Evolutionary conservation across 208 protist genomes (phyloP).

Genomic region (Acanthamoeba pearcei): DNA sequence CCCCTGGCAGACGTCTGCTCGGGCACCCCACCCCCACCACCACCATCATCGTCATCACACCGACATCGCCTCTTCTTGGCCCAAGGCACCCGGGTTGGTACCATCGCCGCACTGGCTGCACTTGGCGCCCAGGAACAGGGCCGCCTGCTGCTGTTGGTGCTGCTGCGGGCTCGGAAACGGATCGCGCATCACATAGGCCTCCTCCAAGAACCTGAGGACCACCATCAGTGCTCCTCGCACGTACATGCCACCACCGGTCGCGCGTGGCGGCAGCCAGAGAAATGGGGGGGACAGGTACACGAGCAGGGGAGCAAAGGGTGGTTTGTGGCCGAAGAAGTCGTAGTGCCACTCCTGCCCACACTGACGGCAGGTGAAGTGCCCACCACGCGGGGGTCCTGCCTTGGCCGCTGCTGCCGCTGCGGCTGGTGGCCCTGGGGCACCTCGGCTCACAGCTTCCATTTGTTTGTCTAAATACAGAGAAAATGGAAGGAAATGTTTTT

Average conservation of each 20-base stretch:
- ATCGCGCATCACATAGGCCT: slow-evolving; percentile 66
- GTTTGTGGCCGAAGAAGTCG: slow-evolving; percentile 37
- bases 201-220: slow-evolving; percentile 36
- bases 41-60: too few relatives aligned
- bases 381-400: background rate
- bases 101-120: slow-evolving; percentile 59
- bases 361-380: slow-evolving; percentile 37
- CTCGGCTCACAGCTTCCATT: too few relatives aligned
- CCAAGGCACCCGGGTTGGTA: background rate
- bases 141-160: background rate
- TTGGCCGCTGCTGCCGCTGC: too few relatives aligned
- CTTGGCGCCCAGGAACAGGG: slow-evolving; percentile 40
- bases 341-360: slow-evolving; percentile 56
- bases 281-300: background rate
- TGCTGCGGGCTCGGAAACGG: slow-evolving; percentile 25
- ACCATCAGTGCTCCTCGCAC: background rate
- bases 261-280: background rate
- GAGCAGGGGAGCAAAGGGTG: slow-evolving; percentile 10
- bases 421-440: too few relatives aligned
- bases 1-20: slow-evolving; percentile 31
- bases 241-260: too few relatives aligned
- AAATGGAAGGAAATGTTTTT: too few relatives aligned
- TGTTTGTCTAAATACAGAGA: too few relatives aligned
- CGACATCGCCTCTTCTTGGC: too few relatives aligned
- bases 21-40: too few relatives aligned